phyloP scores from a whole-genome alignment of 805 yeast species.

The Sporopachydermia lactativora region DNA sequence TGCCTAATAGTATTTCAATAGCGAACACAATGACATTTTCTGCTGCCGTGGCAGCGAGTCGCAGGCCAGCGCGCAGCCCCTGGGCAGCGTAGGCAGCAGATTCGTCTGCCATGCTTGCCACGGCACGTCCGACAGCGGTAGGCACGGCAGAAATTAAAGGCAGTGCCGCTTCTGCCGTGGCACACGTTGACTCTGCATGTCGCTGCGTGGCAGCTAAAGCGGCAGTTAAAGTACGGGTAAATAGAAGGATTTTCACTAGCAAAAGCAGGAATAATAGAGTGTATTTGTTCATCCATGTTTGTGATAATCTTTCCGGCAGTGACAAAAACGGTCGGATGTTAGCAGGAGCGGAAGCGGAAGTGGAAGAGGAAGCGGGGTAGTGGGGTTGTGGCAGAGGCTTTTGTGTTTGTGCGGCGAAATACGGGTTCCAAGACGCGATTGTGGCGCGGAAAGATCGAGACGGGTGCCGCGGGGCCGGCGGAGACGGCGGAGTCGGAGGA shows the following conservation, averaged over 20 bases:
- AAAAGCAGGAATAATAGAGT: slow-evolving; percentile 42
- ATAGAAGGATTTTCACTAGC: slow-evolving; percentile 45
- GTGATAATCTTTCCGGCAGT: slow-evolving; percentile 49
- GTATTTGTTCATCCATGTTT: slow-evolving; percentile 51
- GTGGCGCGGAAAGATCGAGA: too few species aligned
- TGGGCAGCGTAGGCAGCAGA: slow-evolving; percentile 34
- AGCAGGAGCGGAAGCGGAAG: too few species aligned
- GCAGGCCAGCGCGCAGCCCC: slow-evolving; percentile 29
- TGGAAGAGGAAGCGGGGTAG: too few species aligned
- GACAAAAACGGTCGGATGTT: too few species aligned
- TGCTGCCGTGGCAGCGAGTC: slow-evolving; percentile 37
- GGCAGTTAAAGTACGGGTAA: slow-evolving; percentile 30
- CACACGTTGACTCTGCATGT: slow-evolving; percentile 31
- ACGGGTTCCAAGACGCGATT: too few species aligned
- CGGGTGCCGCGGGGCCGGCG: too few species aligned
- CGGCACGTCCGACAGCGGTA: slow-evolving; percentile 41
- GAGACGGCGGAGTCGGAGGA: too few species aligned
- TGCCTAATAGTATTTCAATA: slow-evolving; percentile 67
- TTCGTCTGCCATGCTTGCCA: slow-evolving; percentile 35
- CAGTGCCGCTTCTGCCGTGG: slow-evolving; percentile 26
- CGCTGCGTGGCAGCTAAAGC: slow-evolving; percentile 27
- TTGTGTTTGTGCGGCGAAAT: too few species aligned
- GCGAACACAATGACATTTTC: slow-evolving; percentile 48
- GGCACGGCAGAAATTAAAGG: slow-evolving; percentile 16
- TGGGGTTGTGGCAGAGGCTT: too few species aligned